A percentile compares a stretch with the other conserved stretches of the same genome.
phyloP scores from a whole-genome alignment of 805 yeast genomes.

The Zygoascus ofunaensis region DNA sequence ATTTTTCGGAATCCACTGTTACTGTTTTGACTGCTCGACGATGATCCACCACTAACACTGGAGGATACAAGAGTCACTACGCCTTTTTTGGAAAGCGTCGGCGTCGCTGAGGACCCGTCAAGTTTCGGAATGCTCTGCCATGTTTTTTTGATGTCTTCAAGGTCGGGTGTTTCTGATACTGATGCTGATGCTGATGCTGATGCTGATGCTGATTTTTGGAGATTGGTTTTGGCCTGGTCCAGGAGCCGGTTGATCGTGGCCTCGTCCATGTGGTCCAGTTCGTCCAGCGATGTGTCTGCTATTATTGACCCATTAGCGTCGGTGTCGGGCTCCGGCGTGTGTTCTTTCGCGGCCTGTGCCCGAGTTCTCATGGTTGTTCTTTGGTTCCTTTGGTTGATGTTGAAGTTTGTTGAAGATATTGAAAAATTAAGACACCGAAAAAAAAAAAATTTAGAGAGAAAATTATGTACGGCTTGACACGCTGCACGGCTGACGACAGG shows the following conservation, averaged over 20 bases:
- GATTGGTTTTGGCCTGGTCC: conserved; percentile 12
- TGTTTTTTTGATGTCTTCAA: conserved; percentile 7
- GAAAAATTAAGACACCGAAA: too few relatives aligned
- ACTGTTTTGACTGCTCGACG: too few relatives aligned
- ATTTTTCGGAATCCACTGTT: conserved; percentile 21
- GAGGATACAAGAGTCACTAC: conserved; percentile 5
- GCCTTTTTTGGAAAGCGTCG: conserved; percentile 1
- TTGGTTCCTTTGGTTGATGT: not conserved
- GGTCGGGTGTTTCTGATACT: not conserved
- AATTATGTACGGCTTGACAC: too few relatives aligned
- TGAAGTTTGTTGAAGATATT: not conserved
- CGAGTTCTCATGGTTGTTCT: not conserved
- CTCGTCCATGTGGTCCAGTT: conserved; percentile 6
- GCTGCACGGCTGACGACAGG: too few relatives aligned
- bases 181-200: too few relatives aligned
- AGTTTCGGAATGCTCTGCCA: conserved; percentile 15
- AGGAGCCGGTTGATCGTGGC: conserved; percentile 10
- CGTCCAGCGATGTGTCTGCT: not conserved
- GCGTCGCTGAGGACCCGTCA: conserved; percentile 2
- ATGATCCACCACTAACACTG: not conserved
- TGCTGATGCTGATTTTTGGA: not conserved
- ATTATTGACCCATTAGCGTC: not conserved
- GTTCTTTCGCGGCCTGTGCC: not conserved
- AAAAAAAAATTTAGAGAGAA: too few relatives aligned
- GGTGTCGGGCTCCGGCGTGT: not conserved